Evolutionary conservation across 2,329 filamentous ascomycete species (phyloP).

Genomic region (Sarocladiaceae sp.): DNA sequence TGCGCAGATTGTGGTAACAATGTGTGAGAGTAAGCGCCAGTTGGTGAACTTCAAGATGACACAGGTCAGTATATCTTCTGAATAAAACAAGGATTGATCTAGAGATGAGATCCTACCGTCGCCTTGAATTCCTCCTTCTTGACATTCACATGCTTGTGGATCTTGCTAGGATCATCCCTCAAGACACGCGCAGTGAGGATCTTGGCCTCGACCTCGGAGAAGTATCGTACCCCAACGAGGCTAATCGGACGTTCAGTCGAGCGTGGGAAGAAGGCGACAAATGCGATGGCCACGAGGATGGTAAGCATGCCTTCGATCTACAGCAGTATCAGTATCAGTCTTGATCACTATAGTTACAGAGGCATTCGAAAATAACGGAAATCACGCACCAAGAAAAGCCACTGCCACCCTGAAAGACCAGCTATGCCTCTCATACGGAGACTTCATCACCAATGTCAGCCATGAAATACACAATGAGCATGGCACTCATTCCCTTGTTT

Average conservation of each 20-base stretch:
- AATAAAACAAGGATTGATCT: too few species aligned
- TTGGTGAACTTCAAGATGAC: neutral
- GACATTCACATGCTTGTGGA: conserved; percentile 19
- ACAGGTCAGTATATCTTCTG: neutral
- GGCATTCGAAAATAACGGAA: neutral
- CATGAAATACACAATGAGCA: neutral
- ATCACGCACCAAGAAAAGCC: conserved; percentile 18
- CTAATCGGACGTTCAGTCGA: conserved; percentile 23
- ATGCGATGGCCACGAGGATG: conserved; percentile 12
- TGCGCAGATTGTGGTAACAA: neutral
- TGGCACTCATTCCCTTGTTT: conserved; percentile 4
- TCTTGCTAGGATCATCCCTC: conserved; percentile 23
- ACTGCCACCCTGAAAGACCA: conserved; percentile 21
- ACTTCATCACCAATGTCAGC: conserved; percentile 6
- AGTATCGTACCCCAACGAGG: conserved; percentile 22
- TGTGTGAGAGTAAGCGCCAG: neutral
- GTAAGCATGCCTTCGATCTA: conserved; percentile 30
- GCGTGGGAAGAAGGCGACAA: conserved; percentile 22
- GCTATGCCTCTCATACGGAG: conserved; percentile 20
- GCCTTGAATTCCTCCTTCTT: conserved; percentile 24
- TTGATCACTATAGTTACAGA: neutral
- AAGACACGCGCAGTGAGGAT: conserved; percentile 27
- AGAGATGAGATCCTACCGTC: too few species aligned
- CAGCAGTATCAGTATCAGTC: conserved; percentile 10
- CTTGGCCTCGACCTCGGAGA: conserved; percentile 26